Evolutionary conservation across 495 filamentous ascomycete genomes (phyloP).

Genomic region (Annulohypoxylon maeteangense): DNA sequence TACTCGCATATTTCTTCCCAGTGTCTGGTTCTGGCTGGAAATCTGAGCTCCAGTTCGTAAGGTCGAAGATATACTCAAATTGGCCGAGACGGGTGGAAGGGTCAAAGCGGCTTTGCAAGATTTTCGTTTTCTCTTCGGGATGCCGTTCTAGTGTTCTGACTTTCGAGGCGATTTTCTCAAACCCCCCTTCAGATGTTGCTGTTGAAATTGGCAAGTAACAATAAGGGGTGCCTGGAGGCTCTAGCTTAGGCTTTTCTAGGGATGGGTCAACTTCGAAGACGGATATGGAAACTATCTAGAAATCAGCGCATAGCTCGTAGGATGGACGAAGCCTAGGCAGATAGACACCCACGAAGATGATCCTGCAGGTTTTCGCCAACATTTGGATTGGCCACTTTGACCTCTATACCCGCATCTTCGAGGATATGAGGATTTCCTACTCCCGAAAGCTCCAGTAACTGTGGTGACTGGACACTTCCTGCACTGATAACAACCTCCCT

Average conservation of each 20-base stretch:
- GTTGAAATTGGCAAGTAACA: conserved; percentile 5
- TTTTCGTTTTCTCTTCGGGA: background rate
- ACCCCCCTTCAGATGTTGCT: background rate
- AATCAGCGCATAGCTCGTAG: background rate
- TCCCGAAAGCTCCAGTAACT: conserved; percentile 18
- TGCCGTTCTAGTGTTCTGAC: background rate
- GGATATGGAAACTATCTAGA: background rate
- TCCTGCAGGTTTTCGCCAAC: conserved; percentile 13
- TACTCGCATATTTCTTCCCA: background rate
- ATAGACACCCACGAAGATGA: background rate
- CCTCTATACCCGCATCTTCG: background rate
- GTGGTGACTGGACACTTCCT: conserved; percentile 15
- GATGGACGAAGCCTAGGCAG: background rate
- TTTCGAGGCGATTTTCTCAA: background rate
- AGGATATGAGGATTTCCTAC: conserved; percentile 13
- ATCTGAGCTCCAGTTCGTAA: background rate
- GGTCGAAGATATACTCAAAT: conserved; percentile 6
- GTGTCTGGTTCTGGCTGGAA: background rate
- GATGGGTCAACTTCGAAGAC: conserved; percentile 8
- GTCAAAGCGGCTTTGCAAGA: background rate
- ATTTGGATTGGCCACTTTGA: background rate
- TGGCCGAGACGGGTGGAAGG: background rate
- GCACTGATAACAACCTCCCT: conserved; percentile 15
- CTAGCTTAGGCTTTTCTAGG: background rate
- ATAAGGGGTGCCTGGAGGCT: background rate